phyloP scores from a whole-genome alignment of 257 asterid genomes.

The Euphrasia confusa region DNA sequence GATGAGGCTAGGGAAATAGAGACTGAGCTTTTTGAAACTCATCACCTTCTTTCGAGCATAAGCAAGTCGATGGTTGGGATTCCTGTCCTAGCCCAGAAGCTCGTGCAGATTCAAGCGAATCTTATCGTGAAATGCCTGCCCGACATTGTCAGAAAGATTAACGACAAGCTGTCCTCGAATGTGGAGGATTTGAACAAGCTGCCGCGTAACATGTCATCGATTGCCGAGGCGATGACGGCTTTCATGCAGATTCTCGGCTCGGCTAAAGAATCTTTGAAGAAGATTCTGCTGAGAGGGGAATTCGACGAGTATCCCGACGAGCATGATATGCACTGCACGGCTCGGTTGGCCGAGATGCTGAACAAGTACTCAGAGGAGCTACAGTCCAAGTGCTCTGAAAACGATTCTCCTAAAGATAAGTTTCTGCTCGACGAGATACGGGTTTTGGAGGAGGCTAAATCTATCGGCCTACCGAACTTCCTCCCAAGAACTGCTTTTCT shows the following conservation, averaged over 20 bases:
- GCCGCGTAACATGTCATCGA: conserved; percentile 24
- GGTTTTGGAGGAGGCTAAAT: conserved; percentile 27
- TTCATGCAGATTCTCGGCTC: conserved; percentile 28
- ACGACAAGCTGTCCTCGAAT: conserved; percentile 22
- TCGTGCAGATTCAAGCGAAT: conserved; percentile 32
- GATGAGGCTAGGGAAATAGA: conserved; percentile 30
- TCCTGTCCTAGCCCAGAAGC: conserved; percentile 33
- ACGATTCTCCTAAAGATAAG: neutral
- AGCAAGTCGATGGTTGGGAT: conserved; percentile 31
- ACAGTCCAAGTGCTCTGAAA: neutral
- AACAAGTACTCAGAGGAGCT: conserved; percentile 23
- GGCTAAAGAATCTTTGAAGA: conserved; percentile 28
- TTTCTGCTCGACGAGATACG: conserved; percentile 32
- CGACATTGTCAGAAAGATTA: conserved; percentile 30
- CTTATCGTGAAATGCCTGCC: conserved; percentile 31
- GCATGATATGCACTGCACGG: conserved; percentile 30
- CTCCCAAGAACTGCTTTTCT: conserved; percentile 30
- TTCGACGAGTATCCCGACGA: conserved; percentile 35
- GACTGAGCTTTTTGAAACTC: conserved; percentile 25
- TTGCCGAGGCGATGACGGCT: conserved; percentile 28
- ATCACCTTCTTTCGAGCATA: conserved; percentile 28
- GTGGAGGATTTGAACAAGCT: conserved; percentile 25
- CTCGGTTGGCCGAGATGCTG: conserved; percentile 31
- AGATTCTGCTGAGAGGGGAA: conserved; percentile 24
- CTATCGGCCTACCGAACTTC: conserved; percentile 32